Evolutionary conservation across 768 basidiomycete species (phyloP).

Genomic region (Russula sp.): DNA sequence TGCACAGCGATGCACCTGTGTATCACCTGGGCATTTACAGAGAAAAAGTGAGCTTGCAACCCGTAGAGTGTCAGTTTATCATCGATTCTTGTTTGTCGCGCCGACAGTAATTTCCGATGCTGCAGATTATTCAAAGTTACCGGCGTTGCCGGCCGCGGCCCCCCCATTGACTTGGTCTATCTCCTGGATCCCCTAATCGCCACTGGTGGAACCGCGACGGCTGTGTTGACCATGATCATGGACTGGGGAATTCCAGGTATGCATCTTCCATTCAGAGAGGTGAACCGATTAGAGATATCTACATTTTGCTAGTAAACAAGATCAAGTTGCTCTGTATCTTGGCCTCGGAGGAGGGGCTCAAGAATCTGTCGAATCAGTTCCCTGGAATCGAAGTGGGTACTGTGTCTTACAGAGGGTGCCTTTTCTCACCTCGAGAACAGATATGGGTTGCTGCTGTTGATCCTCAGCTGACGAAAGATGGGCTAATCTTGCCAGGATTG

Average conservation of each 20-base stretch:
- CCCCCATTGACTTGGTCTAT: constrained; percentile 77
- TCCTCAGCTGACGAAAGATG: constrained; percentile 57
- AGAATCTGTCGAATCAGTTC: constrained; percentile 52
- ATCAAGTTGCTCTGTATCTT: constrained; percentile 82
- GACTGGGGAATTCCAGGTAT: constrained; percentile 76
- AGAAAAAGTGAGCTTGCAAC: constrained; percentile 80
- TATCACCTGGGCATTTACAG: constrained; percentile 88
- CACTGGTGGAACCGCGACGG: constrained; percentile 86
- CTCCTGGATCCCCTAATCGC: constrained; percentile 90
- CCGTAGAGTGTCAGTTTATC: constrained; percentile 69
- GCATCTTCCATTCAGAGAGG: constrained; percentile 19
- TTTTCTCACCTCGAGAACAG: constrained; percentile 33
- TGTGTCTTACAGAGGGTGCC: neutral
- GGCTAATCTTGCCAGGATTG: constrained; percentile 82
- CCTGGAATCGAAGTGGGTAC: constrained; percentile 71
- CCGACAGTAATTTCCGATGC: neutral
- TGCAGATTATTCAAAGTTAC: constrained; percentile 86
- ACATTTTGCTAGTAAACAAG: constrained; percentile 39
- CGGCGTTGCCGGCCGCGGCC: too few species aligned
- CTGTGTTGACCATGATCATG: constrained; percentile 77
- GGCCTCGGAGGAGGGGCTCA: constrained; percentile 67
- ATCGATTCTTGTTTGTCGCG: neutral
- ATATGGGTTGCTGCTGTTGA: constrained; percentile 87
- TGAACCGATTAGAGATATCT: neutral
- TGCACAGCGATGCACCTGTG: constrained; percentile 61